Percentiles rank a stretch among this genome's conserved stretches.
phyloP scores from a whole-genome alignment of 345 rosid species.

The Citrus australasica region DNA sequence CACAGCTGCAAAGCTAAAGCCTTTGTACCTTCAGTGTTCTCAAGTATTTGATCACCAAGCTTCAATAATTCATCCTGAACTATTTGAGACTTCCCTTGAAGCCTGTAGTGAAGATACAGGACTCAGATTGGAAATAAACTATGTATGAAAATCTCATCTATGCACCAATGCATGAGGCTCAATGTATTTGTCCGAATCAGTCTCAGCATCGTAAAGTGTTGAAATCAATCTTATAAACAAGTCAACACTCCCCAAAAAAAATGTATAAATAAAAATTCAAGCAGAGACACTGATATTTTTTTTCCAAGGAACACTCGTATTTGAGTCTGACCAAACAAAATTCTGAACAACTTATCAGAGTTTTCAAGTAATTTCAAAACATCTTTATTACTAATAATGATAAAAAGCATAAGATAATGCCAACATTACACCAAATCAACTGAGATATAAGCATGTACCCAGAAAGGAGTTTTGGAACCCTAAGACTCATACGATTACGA shows the following conservation, averaged over 20 bases:
- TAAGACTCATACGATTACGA: slow-evolving; percentile 82
- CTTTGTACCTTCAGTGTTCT: slow-evolving; percentile 88
- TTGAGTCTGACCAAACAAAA: background rate
- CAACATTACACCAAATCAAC: background rate
- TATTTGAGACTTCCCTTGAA: slow-evolving; percentile 88
- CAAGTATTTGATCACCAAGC: slow-evolving; percentile 88
- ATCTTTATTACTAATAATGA: background rate
- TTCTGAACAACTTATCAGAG: background rate
- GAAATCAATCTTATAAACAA: background rate
- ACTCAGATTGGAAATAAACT: background rate
- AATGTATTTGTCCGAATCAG: background rate
- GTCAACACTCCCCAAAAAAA: background rate
- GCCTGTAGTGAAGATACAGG: slow-evolving; percentile 39
- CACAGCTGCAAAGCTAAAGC: slow-evolving; percentile 98
- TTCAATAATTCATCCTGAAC: slow-evolving; percentile 83
- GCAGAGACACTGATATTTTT: background rate
- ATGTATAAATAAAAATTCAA: background rate
- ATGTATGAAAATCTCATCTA: background rate
- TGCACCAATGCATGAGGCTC: background rate
- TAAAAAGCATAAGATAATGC: background rate
- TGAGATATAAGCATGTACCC: slow-evolving; percentile 52
- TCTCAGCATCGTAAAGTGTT: background rate
- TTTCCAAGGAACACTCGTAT: background rate
- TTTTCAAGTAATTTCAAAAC: background rate
- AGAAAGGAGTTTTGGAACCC: slow-evolving; percentile 91